Base-by-base conservation (phyloP, 495 filamentous ascomycete species). In the Penicillium paxilli region DNA sequence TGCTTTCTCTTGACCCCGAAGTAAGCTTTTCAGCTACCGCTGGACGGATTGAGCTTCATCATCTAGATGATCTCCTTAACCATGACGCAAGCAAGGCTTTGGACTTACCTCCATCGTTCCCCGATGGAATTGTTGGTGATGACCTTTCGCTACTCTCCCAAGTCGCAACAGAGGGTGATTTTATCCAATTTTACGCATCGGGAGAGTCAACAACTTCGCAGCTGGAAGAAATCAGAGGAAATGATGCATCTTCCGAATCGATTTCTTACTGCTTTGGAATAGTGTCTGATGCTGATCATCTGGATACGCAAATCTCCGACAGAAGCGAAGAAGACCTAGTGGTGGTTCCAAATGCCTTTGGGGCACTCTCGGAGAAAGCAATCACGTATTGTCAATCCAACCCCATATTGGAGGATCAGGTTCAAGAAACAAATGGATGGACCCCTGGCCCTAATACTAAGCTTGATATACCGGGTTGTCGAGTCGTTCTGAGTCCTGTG, bases 1-100 rank as follows among this genome's bases (percentile, higher is more conserved):
- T 96, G 11, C 73, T 96, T 5, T 91, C 90, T 7, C 74, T 96
- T 0, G 91, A 95, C 63, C 90, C 90, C 17, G 82, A 90, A 57
- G 77, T 74, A 14, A 72, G 60, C 17, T 77, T 76, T 42, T 40
- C 53, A 14, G 62, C 59, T 22, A 49, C 52, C 37, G 14, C 42
- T 41, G 40, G 48, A 16, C 42, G 22, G 10, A 28, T 58, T n/a
- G 51, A 52, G 3, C 53, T 67, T 11, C 32, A 51, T 10, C 17
- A 44, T 24, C 47, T 70, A 7, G 57, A 63, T 30, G 37, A 57
- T 28, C 9, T 73, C 17, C 68, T 74, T 19, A 52, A 60, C 35
- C 44, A 58, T 1, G 40, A 16, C 17, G 40, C 57, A 20, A 30
- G 54, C 46, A 40, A 52, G 8, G 37, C 48, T 14, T 28, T 49